phyloP scores from a whole-genome alignment of 768 basidiomycete genomes.

The Kwoniella sp. region DNA sequence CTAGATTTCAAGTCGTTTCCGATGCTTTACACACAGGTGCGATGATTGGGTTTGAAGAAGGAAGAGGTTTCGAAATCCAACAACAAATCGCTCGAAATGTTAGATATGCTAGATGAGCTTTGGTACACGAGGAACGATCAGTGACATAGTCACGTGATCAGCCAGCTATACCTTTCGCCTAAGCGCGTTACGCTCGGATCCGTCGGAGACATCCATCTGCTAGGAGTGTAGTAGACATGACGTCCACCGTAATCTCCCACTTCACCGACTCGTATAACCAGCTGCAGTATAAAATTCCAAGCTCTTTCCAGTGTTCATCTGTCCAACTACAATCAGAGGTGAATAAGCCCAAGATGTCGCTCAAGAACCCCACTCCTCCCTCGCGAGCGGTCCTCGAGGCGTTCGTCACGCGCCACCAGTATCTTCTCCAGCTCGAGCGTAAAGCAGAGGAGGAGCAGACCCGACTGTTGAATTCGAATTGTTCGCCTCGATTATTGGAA shows the following conservation, averaged over 20 bases:
- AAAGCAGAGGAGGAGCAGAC: conserved; percentile 81
- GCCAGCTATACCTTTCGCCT: too few species aligned
- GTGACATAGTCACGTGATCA: background rate
- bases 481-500: conserved; percentile 80
- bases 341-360: background rate
- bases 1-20: too few species aligned
- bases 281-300: too few species aligned
- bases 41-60: too few species aligned
- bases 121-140: background rate
- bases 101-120: background rate
- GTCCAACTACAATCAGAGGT: background rate
- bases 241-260: too few species aligned
- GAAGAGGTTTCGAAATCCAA: background rate
- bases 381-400: conserved; percentile 29
- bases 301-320: too few species aligned
- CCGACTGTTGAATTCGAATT: conserved; percentile 76
- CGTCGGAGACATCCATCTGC: background rate
- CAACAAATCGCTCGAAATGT: conserved; percentile 1
- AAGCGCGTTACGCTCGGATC: too few species aligned
- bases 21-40: too few species aligned
- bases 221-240: too few species aligned
- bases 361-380: conserved; percentile 32
- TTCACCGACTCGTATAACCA: too few species aligned
- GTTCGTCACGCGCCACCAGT: conserved; percentile 47
- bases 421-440: conserved; percentile 71